Evolutionary conservation across 768 basidiomycete genomes (phyloP), one percentile per base, ranked within the genome.

Genomic region (Xerocomellus chrysenteron): DNA sequence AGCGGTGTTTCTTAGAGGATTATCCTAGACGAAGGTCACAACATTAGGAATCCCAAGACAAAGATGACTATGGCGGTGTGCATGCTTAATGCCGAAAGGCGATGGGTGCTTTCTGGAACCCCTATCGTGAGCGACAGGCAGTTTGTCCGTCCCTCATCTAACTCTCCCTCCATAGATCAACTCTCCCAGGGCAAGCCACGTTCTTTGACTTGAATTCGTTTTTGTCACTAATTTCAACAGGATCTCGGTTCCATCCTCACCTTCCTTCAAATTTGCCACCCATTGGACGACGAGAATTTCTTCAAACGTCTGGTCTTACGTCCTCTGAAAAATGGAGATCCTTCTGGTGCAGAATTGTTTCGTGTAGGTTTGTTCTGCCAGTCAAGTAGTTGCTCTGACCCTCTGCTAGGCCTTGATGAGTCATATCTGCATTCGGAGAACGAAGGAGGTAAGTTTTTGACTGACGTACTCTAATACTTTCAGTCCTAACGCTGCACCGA

Each of bases 1-100:
- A 17, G n/a, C 7, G 8, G 1, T 55, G 14, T 9, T 16, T 47
- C 12, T 17, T 55, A 90, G 86, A 78, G 94, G 55, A 69, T 95
- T 41, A 83, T 96, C 21, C 75, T 95, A 5, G 94, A 97, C 61
- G 94, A 97, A 73, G 94, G 92, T 0, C 94, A 97, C 66, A 85
- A 68, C 26, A 87, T 97, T 59, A 84, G 92, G 50, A 97, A 96
- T 68, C 82, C 90, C 3, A 88, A 80, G 69, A 92, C 94, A 0
- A 92, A 94, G 75, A 91, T 90, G 82, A 80, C 90, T 10, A 76
- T 79, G 62, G 86, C 89, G 0, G 83, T 86, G 2, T 84, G 78
- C 55, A 82, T 70, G 17, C 74, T 93, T 24, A 72, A 73, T 17
- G 88, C 87, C 0, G 81, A 93, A 61, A 82, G 87, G 57, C 86